Conservation (phyloP, 1,284 basidiomycete species). For the Leccinum pachyderme region DNA sequence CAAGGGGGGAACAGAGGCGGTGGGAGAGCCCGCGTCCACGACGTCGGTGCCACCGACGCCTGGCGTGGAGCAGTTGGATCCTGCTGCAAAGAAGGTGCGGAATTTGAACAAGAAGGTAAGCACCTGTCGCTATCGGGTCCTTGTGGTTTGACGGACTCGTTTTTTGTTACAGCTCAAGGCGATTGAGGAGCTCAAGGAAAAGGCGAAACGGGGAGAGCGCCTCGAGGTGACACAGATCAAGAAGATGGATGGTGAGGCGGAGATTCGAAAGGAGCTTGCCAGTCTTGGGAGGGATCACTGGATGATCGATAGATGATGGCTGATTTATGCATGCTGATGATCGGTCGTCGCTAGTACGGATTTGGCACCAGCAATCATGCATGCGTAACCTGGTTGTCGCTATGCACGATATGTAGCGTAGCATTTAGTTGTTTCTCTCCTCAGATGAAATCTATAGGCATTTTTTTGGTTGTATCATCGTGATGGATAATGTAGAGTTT, state of each 20-base stretch:
- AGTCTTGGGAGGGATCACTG: slow-evolving; percentile 21
- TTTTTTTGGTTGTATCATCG: background rate
- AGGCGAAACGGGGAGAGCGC: slow-evolving; percentile 81
- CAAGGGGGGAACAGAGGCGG: background rate
- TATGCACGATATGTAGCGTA: background rate
- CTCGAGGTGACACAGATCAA: slow-evolving; percentile 92
- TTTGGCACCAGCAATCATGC: background rate
- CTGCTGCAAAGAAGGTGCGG: slow-evolving; percentile 86
- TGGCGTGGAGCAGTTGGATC: slow-evolving; percentile 68
- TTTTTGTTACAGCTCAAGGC: slow-evolving; percentile 72
- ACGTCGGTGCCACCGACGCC: slow-evolving; percentile 53
- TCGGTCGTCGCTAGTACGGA: background rate
- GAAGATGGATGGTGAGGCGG: slow-evolving; percentile 89
- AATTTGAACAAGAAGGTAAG: slow-evolving; percentile 91
- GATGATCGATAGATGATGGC: slow-evolving; percentile 9
- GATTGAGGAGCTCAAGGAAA: slow-evolving; percentile 93
- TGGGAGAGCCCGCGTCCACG: slow-evolving; percentile 23
- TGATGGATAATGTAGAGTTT: background rate
- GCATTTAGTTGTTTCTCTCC: background rate
- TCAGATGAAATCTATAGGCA: slow-evolving; percentile 11
- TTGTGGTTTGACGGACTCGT: slow-evolving; percentile 10
- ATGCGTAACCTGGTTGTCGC: background rate
- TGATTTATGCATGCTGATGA: background rate
- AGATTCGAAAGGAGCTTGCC: slow-evolving; percentile 78
- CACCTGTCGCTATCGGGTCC: background rate